These are phyloP conservation scores for Colletotrichum paranaense DNA, from an alignment of 2,329 filamentous ascomycete genomes.

Conservation along the genomic window DNA sequence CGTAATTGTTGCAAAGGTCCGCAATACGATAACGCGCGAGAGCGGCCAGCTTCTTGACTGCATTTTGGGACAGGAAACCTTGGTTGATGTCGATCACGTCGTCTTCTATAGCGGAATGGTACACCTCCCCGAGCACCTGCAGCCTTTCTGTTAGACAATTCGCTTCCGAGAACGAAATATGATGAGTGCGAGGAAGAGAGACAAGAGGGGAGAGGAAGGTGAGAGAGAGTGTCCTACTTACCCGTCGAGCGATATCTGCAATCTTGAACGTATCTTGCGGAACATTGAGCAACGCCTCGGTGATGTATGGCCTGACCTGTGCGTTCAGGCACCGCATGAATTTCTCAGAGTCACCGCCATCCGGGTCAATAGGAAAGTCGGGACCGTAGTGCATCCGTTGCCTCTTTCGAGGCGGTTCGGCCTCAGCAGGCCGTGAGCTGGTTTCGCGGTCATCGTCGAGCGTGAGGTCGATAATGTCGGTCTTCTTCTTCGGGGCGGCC, in stretches of 20 bases:
- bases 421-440: constrained; percentile 3
- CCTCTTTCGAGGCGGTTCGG: constrained; percentile 45
- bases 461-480: constrained; percentile 44
- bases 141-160: neutral
- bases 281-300: constrained; percentile 40
- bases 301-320: constrained; percentile 48
- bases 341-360: constrained; percentile 7
- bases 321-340: constrained; percentile 42
- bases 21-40: neutral
- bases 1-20: neutral
- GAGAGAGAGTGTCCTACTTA: constrained; percentile 36
- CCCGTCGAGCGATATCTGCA: constrained; percentile 44
- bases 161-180: neutral
- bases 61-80: neutral
- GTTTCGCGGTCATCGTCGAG: constrained; percentile 24
- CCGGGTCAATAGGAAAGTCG: constrained; percentile 1
- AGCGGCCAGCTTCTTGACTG: neutral
- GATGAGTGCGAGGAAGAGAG: too few relatives aligned
- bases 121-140: constrained; percentile 9
- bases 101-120: too few relatives aligned
- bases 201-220: neutral
- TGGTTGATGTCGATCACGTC: neutral
- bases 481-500: neutral
- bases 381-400: constrained; percentile 41
- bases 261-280: constrained; percentile 38